These are phyloP conservation scores for Stevia rebaudiana DNA, from an alignment of 140 eudicot species.

Conservation along the genomic window DNA sequence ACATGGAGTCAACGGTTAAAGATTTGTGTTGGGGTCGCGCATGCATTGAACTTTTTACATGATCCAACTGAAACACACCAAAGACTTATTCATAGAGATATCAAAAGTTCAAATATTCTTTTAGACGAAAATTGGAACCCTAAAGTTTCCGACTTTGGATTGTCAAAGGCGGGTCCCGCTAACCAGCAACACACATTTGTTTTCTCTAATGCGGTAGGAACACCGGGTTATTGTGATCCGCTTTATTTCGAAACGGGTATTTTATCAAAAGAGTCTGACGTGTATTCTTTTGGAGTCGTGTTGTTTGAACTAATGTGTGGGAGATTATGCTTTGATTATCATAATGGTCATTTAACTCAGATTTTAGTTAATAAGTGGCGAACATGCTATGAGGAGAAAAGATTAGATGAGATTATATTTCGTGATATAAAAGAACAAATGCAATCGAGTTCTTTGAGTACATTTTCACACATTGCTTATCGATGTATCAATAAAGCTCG, in stretches of 20 bases:
- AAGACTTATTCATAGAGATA: conserved; percentile 35
- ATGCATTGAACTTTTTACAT: conserved; percentile 34
- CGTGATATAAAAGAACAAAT: conserved; percentile 8
- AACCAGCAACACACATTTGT: conserved; percentile 15
- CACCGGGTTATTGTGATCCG: conserved; percentile 45
- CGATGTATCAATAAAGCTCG: conserved; percentile 8
- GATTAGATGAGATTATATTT: conserved; percentile 11
- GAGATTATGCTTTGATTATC: conserved; percentile 16
- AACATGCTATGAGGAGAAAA: conserved; percentile 3
- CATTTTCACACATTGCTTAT: conserved; percentile 13
- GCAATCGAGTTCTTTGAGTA: not conserved
- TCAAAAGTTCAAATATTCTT: conserved; percentile 39
- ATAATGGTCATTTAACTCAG: not conserved
- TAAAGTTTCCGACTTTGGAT: conserved; percentile 40
- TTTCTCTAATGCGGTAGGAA: conserved; percentile 35
- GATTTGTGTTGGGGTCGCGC: conserved; percentile 29
- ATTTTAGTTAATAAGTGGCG: conserved; percentile 11
- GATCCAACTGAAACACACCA: conserved; percentile 32
- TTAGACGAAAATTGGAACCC: conserved; percentile 35
- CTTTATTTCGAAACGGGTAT: conserved; percentile 32
- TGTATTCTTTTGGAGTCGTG: conserved; percentile 41
- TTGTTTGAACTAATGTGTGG: conserved; percentile 39
- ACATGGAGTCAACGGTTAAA: conserved; percentile 11
- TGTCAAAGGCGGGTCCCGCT: conserved; percentile 36
- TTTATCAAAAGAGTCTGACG: conserved; percentile 35